A percentile compares a stretch with the other conserved stretches of the same genome.
These are phyloP conservation scores for Cenchrus purpureus DNA, from an alignment of 176 grass and related monocot species.

Conservation along the genomic window DNA sequence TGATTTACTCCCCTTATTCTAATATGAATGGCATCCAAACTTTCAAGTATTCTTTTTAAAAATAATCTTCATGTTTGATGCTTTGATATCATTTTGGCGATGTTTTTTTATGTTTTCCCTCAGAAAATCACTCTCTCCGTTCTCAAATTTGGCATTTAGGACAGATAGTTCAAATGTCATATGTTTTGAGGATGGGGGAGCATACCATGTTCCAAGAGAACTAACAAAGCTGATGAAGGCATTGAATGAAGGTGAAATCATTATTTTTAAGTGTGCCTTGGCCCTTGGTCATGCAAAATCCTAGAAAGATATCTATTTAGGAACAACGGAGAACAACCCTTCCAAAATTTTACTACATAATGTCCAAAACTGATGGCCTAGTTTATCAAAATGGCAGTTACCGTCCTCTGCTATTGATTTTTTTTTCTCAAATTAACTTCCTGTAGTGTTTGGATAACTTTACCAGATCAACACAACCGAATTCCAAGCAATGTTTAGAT, in stretches of 20 bases:
- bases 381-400: constrained; percentile 5
- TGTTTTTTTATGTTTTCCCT: background rate
- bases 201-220: background rate
- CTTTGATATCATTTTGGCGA: background rate
- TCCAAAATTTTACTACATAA: too few relatives aligned
- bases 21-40: background rate
- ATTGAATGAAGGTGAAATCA: background rate
- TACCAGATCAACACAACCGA: background rate
- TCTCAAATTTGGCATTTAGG: too few relatives aligned
- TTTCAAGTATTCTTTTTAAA: background rate
- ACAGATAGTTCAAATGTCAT: too few relatives aligned
- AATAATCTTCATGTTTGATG: background rate
- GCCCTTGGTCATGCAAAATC: background rate
- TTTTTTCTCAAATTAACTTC: background rate
- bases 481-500: background rate
- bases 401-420: background rate
- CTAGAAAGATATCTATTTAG: background rate
- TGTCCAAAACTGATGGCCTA: background rate
- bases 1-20: background rate
- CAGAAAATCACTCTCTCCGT: background rate
- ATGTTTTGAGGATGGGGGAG: too few relatives aligned
- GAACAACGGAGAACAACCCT: background rate
- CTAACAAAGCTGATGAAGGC: background rate
- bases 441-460: background rate
- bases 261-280: background rate